Base-by-base conservation (phyloP, 2,329 filamentous ascomycete genomes). In the Furcasterigmium sp. region DNA sequence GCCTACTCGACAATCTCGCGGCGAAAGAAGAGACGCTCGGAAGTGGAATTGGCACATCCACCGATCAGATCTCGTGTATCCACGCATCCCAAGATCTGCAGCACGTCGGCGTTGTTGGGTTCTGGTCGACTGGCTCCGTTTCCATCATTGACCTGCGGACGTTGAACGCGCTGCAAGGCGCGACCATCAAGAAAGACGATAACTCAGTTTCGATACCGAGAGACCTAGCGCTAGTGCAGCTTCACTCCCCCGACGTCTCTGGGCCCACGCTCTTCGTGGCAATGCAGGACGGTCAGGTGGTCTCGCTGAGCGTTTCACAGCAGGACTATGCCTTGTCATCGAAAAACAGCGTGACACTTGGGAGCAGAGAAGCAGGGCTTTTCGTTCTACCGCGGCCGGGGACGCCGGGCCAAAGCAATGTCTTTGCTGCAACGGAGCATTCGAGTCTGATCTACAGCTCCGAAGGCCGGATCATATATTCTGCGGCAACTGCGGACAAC, bases 391-490 rank as follows among this genome's bases (percentile, higher is more conserved):
- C 90, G 0, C 78, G 46, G 11, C 43, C 46, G 10, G 46, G 84
- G 40, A 71, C 72, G 1, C 70, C 83, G 38, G 79, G 77, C 1
- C 68, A 88, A 1, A 86, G 76, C 58, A 94, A 87, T 53, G 83
- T 98, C 1, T 95, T 98, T 59, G 89, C 90, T 1, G 95, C 89
- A 0, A 95, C 90, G 45, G 93, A 98, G 56, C 89, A 96, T 57
- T 87, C 93, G 0, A 96, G 88, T 50, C 67, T 98, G 43, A 95
- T 98, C 39, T 96, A 98, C 58, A 87, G 86, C 8, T 82, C 84
- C 0, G 90, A 96, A 58, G 88, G 87, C 1, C 79, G 91, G 18
- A 85, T 96, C 32, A 82, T 95, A 1, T 98, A 94, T 65, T 95
- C 91, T 5, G 91, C 93, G 2, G 88, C 96, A 2, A 95, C 91